phyloP scores from a whole-genome alignment of 164 flowering plant species.

The Tetracentron sinense region DNA sequence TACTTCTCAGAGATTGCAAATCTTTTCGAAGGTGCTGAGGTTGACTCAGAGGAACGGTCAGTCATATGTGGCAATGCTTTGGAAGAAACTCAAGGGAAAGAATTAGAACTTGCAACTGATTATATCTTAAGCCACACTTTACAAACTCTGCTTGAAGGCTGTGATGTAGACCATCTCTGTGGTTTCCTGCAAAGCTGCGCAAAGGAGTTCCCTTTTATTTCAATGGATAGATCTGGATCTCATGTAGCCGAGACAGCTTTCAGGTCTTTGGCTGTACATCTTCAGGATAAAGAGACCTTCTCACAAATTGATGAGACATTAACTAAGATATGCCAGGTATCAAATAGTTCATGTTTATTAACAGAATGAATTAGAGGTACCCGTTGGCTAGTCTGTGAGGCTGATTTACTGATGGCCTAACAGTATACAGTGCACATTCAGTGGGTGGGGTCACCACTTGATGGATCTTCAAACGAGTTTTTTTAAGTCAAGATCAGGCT shows the following conservation, averaged over 20 bases:
- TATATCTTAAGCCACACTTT: conserved; percentile 69
- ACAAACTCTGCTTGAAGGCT: conserved; percentile 75
- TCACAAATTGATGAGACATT: conserved; percentile 60
- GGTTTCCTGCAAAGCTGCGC: conserved; percentile 60
- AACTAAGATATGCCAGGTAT: conserved; percentile 67
- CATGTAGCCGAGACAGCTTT: conserved; percentile 92
- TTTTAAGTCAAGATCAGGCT: background rate
- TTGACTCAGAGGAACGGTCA: conserved; percentile 63
- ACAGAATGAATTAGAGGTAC: background rate
- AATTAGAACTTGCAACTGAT: conserved; percentile 80
- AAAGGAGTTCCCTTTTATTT: conserved; percentile 58
- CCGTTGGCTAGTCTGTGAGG: background rate
- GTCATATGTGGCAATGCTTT: conserved; percentile 82
- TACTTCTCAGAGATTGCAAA: conserved; percentile 82
- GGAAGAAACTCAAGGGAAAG: conserved; percentile 86
- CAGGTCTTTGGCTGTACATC: conserved; percentile 57
- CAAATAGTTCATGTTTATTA: background rate
- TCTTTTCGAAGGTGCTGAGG: conserved; percentile 56
- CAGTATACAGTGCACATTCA: background rate
- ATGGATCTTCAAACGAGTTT: background rate
- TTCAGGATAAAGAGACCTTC: conserved; percentile 51
- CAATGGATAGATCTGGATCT: conserved; percentile 85
- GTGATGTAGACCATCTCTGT: conserved; percentile 68
- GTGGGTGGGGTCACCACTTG: background rate
- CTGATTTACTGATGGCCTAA: background rate